Conservation (phyloP, 495 filamentous ascomycete genomes). For the Aspergillus diversus region DNA sequence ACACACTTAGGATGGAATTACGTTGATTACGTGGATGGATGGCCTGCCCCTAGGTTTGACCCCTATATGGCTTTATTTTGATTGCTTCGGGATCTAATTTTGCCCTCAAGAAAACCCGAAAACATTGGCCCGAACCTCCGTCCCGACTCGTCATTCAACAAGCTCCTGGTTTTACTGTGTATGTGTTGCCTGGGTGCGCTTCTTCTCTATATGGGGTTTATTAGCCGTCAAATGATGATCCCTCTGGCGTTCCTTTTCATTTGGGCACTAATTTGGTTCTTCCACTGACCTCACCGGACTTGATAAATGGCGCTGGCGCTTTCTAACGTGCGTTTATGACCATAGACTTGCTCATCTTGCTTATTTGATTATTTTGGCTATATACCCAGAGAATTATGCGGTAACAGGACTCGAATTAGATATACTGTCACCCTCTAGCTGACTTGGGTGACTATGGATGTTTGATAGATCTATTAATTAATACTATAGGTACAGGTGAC, state of each 20-base stretch:
- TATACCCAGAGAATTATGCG: conserved; percentile 12
- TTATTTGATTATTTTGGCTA: background rate
- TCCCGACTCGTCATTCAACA: conserved; percentile 8
- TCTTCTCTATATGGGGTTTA: conserved; percentile 3
- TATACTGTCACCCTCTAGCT: no score
- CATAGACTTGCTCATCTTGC: background rate
- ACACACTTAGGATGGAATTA: conserved; percentile 51
- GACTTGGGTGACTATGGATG: no score
- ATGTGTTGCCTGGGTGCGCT: conserved; percentile 23
- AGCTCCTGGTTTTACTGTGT: conserved; percentile 20
- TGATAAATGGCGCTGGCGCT: background rate
- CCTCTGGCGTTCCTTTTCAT: conserved; percentile 10
- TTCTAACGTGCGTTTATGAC: background rate
- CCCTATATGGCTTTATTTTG: background rate
- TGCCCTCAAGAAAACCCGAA: conserved; percentile 9
- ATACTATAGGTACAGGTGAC: no score
- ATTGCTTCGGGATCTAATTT: background rate
- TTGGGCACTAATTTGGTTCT: conserved; percentile 3
- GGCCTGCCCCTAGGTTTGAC: conserved; percentile 41
- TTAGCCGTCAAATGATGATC: conserved; percentile 11
- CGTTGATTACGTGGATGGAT: conserved; percentile 47
- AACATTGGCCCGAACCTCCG: conserved; percentile 9
- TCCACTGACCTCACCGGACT: background rate
- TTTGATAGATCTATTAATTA: no score
- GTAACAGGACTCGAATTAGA: no score